phyloP scores from a whole-genome alignment of 495 filamentous ascomycete species.

The Xylona heveae region DNA sequence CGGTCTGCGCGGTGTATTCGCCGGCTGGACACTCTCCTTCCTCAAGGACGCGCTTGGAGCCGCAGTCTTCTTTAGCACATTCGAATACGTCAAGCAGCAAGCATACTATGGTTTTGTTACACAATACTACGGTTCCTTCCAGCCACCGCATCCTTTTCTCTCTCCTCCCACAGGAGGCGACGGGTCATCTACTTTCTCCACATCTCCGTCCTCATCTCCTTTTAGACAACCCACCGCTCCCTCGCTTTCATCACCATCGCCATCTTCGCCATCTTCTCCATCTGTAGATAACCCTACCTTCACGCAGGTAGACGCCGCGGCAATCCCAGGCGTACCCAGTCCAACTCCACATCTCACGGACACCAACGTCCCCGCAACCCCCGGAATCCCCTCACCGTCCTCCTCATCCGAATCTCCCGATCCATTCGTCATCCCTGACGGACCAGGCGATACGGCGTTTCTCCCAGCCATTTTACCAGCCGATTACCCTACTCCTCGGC shows the following conservation, averaged over 20 bases:
- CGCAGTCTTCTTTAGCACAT: conserved; percentile 66
- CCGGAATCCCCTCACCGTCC: not conserved
- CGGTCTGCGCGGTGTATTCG: conserved; percentile 59
- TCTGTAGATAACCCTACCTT: too few species aligned
- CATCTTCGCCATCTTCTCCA: too few species aligned
- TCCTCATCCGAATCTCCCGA: conserved; percentile 1
- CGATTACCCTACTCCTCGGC: conserved; percentile 5
- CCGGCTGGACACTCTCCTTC: conserved; percentile 59
- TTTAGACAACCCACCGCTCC: too few species aligned
- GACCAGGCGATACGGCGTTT: not conserved
- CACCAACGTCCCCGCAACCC: conserved; percentile 5
- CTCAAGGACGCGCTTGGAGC: conserved; percentile 65
- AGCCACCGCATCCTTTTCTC: conserved; percentile 18
- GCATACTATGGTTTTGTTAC: conserved; percentile 62
- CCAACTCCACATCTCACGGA: conserved; percentile 2
- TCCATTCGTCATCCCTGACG: not conserved
- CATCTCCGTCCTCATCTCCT: too few species aligned
- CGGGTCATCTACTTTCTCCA: too few species aligned
- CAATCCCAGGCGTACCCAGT: not conserved
- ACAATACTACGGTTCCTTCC: conserved; percentile 48
- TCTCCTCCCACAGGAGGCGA: conserved; percentile 12
- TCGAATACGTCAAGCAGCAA: conserved; percentile 77
- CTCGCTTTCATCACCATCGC: too few species aligned
- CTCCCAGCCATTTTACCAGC: too few species aligned
- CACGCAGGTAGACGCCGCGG: too few species aligned